A percentile compares a stretch with the other conserved stretches of the same genome.
phyloP scores from a whole-genome alignment of 2,329 filamentous ascomycete species.

The Phaeophleospora eucalypticola region DNA sequence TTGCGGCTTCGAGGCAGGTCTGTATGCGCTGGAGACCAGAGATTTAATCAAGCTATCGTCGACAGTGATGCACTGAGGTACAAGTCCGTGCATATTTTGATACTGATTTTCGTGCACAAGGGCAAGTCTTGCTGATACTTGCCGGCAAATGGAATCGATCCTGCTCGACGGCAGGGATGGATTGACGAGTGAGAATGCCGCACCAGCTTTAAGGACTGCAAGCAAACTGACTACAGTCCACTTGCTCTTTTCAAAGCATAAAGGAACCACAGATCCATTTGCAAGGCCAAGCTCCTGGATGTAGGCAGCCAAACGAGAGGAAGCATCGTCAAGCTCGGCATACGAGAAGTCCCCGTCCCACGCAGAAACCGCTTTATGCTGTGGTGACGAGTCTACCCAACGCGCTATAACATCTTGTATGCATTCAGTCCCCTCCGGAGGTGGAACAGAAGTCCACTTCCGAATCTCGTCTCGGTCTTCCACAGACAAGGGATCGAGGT shows the following conservation, averaged over 20 bases:
- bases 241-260: constrained; percentile 38
- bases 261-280: constrained; percentile 25
- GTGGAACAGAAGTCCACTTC: constrained; percentile 2
- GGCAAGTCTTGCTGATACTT: constrained; percentile 3
- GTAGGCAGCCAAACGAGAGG: neutral
- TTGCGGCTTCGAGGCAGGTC: constrained; percentile 1
- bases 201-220: constrained; percentile 37
- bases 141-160: constrained; percentile 4
- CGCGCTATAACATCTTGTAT: constrained; percentile 3
- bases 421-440: neutral
- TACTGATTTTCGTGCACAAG: neutral
- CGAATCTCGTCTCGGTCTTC: constrained; percentile 6
- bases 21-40: neutral
- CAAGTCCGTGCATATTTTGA: neutral
- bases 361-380: constrained; percentile 4
- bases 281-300: neutral
- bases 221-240: constrained; percentile 36
- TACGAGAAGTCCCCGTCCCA: constrained; percentile 12
- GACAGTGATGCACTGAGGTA: neutral
- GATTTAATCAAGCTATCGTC: neutral
- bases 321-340: constrained; percentile 3
- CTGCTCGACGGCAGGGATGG: constrained; percentile 21
- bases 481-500: constrained; percentile 3
- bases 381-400: neutral
- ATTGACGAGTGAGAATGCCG: constrained; percentile 37